Percentiles rank a stretch among this genome's conserved stretches.
Conservation (phyloP, 1,284 basidiomycete genomes). For the Sparassis latifolia region DNA sequence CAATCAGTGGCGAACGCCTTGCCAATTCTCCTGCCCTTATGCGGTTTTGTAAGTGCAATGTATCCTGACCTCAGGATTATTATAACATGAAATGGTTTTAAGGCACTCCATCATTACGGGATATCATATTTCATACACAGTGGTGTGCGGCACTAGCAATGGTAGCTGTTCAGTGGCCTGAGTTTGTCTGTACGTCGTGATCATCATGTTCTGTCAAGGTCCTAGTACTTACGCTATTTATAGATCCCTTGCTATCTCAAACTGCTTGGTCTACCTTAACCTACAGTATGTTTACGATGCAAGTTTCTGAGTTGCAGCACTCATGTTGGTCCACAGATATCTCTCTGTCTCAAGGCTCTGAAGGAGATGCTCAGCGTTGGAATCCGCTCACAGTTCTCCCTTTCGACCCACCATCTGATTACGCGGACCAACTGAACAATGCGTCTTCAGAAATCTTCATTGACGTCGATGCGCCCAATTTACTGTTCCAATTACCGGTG, state of each 20-base stretch:
- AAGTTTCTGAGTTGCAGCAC: background rate
- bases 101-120: constrained; percentile 91
- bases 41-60: constrained; percentile 66
- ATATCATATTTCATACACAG: constrained; percentile 90
- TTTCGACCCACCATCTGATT: constrained; percentile 59
- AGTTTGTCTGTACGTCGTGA: constrained; percentile 71
- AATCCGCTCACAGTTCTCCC: constrained; percentile 55
- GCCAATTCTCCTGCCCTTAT: constrained; percentile 81
- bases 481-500: constrained; percentile 64
- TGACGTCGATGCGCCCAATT: constrained; percentile 59
- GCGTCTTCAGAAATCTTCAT: constrained; percentile 73
- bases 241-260: constrained; percentile 82
- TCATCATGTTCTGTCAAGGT: background rate
- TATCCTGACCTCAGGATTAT: constrained; percentile 1
- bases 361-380: constrained; percentile 48
- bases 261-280: constrained; percentile 84
- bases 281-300: constrained; percentile 59
- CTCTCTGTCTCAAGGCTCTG: constrained; percentile 49
- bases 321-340: constrained; percentile 47
- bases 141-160: constrained; percentile 85
- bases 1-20: constrained; percentile 86
- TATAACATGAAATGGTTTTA: constrained; percentile 7
- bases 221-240: constrained; percentile 4
- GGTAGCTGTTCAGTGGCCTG: constrained; percentile 93
- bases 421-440: constrained; percentile 68